Evolutionary conservation across 2,329 filamentous ascomycete genomes (phyloP).

Genomic region (Pezicula radicicola): DNA sequence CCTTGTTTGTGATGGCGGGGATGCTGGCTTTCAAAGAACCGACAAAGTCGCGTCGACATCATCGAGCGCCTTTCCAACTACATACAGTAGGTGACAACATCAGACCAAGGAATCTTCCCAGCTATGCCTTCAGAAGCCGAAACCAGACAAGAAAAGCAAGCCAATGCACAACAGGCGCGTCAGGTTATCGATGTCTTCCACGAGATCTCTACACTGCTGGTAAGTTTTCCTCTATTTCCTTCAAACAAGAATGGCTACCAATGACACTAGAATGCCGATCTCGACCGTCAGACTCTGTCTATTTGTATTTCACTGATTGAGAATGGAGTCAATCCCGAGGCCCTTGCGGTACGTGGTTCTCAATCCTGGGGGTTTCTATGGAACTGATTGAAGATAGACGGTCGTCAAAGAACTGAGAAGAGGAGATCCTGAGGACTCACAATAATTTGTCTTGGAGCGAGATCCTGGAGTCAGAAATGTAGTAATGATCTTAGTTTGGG

Average conservation of each 20-base stretch:
- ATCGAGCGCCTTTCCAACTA: not conserved
- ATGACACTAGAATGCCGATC: slow-evolving; percentile 74
- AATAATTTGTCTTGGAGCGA: too few species aligned
- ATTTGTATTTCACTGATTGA: slow-evolving; percentile 97
- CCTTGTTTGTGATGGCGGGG: too few species aligned
- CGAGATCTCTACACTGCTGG: slow-evolving; percentile 85
- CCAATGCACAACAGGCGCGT: slow-evolving; percentile 71
- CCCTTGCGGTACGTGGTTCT: slow-evolving; percentile 69
- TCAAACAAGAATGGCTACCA: not conserved
- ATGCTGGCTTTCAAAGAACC: not conserved
- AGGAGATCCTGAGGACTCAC: slow-evolving; percentile 24
- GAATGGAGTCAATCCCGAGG: slow-evolving; percentile 94
- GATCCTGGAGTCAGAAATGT: too few species aligned
- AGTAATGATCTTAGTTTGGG: too few species aligned
- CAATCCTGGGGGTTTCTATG: not conserved
- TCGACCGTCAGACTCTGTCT: slow-evolving; percentile 86
- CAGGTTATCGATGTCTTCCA: slow-evolving; percentile 81
- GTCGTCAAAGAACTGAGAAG: slow-evolving; percentile 29
- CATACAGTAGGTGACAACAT: not conserved
- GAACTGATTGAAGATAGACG: not conserved
- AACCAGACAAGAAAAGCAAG: slow-evolving; percentile 57
- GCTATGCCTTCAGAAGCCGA: slow-evolving; percentile 49
- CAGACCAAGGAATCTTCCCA: not conserved
- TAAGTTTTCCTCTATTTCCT: slow-evolving; percentile 40
- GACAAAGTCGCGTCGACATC: not conserved